Percentiles rank a stretch among this genome's conserved stretches.
Conservation (phyloP, 2,329 filamentous ascomycete species). For the Clarireedia monteithiana region DNA sequence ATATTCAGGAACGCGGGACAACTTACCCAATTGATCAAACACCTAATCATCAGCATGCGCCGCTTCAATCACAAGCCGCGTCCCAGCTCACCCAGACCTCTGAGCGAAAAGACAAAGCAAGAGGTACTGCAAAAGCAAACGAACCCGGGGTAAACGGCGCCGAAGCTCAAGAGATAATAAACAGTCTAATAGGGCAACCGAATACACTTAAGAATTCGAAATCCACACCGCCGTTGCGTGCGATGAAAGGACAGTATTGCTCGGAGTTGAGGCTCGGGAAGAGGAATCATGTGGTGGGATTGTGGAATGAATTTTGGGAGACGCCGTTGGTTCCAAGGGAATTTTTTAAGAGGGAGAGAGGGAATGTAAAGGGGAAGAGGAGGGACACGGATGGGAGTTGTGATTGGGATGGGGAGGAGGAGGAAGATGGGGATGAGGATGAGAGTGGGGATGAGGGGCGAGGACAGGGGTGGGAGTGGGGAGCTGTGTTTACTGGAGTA, state of each 20-base stretch:
- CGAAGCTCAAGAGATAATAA: too few relatives aligned
- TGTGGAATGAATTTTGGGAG: not conserved
- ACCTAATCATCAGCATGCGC: too few relatives aligned
- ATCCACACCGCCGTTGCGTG: not conserved
- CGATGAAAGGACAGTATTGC: not conserved
- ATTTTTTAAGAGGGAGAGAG: not conserved
- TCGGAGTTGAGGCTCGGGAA: not conserved
- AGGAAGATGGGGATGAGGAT: not conserved
- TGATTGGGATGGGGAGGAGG: constrained; percentile 4
- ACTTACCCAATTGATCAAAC: too few relatives aligned
- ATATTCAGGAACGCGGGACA: too few relatives aligned
- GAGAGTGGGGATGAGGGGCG: not conserved
- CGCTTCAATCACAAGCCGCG: too few relatives aligned
- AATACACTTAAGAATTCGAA: not conserved
- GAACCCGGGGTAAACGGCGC: too few relatives aligned
- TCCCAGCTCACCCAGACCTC: too few relatives aligned
- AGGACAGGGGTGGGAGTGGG: not conserved
- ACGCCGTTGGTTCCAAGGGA: too few relatives aligned
- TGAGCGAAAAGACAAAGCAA: too few relatives aligned
- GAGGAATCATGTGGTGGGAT: not conserved
- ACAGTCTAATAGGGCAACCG: not conserved
- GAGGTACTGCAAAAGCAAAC: too few relatives aligned
- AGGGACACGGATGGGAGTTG: not conserved
- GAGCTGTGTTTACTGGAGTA: not conserved
- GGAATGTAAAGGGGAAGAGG: not conserved